Evolutionary conservation across 2,329 filamentous ascomycete genomes (phyloP), one percentile per base, ranked within the genome.

Genomic region (Daldinia sp.): DNA sequence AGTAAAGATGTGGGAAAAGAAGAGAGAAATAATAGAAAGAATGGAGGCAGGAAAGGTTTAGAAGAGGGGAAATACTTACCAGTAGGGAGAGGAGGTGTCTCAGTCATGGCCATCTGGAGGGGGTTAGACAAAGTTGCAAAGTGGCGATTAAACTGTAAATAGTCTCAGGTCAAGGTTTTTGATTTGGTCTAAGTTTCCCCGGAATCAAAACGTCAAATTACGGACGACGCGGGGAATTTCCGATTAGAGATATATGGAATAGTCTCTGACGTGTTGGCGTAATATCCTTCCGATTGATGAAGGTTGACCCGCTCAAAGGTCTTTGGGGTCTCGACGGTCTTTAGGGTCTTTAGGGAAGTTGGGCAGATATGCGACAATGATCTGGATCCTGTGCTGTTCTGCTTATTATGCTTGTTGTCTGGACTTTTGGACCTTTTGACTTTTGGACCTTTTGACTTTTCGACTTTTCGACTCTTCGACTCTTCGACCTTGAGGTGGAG

Each of bases 61-160:
- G 37, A 41, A 35, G n/a, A 58, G 34, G n/a, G 45, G n/a, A n/a
- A 53, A 10, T 54, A 58, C 52, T 70, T 71, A 74, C 72, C 71
- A 49, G 62, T 58, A 58, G 69, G 59, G 35, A 69, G 64, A 39
- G 70, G 64, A 54, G 70, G 55, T 29, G 71, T 70, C 63, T 72
- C 72, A 57, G 67, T 67, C 71, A 74, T 74, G 52, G 72, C 72
- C 71, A 73, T 73, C 51, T 66, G 54, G 49, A 50, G 51, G 49
- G 54, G 51, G 47, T 41, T 58, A 39, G 25, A 35, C 39, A 55
- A 17, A 55, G n/a, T 58, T 23, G 48, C 15, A 48, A 30, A 30
- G 54, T 53, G 54, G 57, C 48, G 48, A 49, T 45, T 49, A 49
- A 64, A 58, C 17, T 37, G 49, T 54, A 58, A 56, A 39, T 17